Percentiles rank a stretch among this genome's conserved stretches.
Evolutionary conservation across 129 eudicot species (phyloP).

Genomic region (Apium graveolens): DNA sequence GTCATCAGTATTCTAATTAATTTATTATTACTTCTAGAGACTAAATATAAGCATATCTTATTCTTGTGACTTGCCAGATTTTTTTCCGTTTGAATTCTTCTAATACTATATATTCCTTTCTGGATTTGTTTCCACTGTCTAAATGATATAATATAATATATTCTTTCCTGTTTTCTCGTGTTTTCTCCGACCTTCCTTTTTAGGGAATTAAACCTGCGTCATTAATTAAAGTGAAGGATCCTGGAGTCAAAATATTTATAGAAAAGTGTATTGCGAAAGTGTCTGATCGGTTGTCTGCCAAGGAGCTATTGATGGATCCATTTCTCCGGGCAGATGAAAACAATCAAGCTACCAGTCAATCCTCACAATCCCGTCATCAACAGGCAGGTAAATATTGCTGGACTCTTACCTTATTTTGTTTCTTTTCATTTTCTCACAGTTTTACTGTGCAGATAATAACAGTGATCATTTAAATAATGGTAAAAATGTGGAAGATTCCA

Average conservation of each 20-base stretch:
- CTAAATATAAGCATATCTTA: neutral
- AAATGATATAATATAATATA: neutral
- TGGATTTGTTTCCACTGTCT: neutral
- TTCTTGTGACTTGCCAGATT: neutral
- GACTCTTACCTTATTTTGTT: neutral
- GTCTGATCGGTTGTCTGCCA: conserved; percentile 72
- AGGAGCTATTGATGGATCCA: conserved; percentile 67
- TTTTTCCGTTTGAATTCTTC: neutral
- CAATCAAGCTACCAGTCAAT: conserved; percentile 27
- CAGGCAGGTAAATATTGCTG: conserved; percentile 37
- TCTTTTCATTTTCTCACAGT: conserved; percentile 17
- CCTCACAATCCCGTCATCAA: conserved; percentile 25
- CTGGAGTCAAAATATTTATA: conserved; percentile 57
- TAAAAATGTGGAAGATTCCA: conserved; percentile 22
- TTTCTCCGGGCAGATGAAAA: conserved; percentile 60
- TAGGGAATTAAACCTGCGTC: conserved; percentile 98
- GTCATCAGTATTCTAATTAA: neutral
- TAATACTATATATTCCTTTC: neutral
- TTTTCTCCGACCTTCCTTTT: neutral
- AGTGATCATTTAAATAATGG: conserved; percentile 29
- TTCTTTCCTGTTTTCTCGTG: neutral
- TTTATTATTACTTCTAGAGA: neutral
- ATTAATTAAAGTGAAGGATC: conserved; percentile 72
- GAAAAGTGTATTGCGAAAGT: conserved; percentile 84
- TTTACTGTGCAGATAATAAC: conserved; percentile 27